phyloP scores from a whole-genome alignment of 352 stramenopile species.

The Halophytophthora batemanensis region DNA sequence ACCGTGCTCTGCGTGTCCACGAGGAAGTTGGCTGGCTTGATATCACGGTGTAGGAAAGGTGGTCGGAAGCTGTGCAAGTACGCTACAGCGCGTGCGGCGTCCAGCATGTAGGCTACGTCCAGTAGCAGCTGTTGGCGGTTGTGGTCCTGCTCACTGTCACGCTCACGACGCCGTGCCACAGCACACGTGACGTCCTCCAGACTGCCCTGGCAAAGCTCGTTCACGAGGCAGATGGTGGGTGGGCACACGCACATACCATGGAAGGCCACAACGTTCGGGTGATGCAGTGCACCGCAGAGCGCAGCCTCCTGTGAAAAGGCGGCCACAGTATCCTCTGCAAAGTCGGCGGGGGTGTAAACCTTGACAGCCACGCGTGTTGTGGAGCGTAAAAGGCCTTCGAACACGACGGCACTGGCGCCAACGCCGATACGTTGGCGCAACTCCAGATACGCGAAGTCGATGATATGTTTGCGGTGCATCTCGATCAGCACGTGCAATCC shows the following conservation, averaged over 20 bases:
- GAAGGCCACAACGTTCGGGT: constrained; percentile 65
- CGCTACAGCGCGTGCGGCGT: constrained; percentile 57
- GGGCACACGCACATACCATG: constrained; percentile 64
- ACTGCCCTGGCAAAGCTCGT: constrained; percentile 60
- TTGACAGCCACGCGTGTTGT: constrained; percentile 58
- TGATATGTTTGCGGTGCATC: constrained; percentile 73
- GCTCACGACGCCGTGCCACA: constrained; percentile 24
- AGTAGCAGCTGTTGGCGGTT: constrained; percentile 59
- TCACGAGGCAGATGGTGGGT: constrained; percentile 65
- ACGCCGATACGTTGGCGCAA: constrained; percentile 50
- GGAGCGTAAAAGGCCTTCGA: constrained; percentile 45
- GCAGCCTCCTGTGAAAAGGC: constrained; percentile 61
- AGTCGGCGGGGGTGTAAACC: constrained; percentile 61
- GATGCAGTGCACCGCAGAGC: constrained; percentile 49
- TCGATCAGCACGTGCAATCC: constrained; percentile 65
- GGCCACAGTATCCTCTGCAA: constrained; percentile 54
- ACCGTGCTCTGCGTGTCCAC: constrained; percentile 51
- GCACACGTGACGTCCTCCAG: constrained; percentile 52
- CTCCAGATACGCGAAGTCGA: constrained; percentile 65
- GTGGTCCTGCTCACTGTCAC: constrained; percentile 19
- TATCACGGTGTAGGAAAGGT: constrained; percentile 73
- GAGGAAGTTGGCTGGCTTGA: constrained; percentile 76
- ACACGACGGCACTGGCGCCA: constrained; percentile 46
- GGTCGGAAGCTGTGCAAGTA: constrained; percentile 77
- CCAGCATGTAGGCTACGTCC: constrained; percentile 61